These are phyloP conservation scores for Talaromyces atroroseus DNA, from an alignment of 2,329 filamentous ascomycete species.

Conservation along the genomic window DNA sequence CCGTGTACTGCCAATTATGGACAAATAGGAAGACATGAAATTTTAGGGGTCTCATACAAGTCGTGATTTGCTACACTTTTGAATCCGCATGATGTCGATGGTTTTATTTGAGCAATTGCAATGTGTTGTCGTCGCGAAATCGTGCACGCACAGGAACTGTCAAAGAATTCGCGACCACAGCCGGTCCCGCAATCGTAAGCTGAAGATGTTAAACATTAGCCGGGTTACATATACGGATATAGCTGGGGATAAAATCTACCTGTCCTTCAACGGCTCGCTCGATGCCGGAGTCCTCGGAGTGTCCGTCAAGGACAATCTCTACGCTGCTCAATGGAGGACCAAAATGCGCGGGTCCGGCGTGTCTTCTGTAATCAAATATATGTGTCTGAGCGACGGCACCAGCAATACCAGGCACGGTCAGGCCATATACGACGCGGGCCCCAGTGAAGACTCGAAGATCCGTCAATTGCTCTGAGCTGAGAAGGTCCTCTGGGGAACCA, in stretches of 20 bases:
- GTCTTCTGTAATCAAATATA: slow-evolving; percentile 73
- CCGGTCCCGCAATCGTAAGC: slow-evolving; percentile 67
- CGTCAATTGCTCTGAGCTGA: slow-evolving; percentile 66
- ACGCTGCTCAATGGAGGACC: slow-evolving; percentile 74
- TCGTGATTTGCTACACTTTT: background rate
- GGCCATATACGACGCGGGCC: slow-evolving; percentile 75
- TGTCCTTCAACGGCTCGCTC: slow-evolving; percentile 52
- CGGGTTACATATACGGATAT: background rate
- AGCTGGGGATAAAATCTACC: slow-evolving; percentile 41
- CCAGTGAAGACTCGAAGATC: slow-evolving; percentile 77
- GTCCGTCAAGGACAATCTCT: slow-evolving; percentile 62
- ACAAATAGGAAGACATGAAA: background rate
- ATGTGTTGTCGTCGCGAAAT: slow-evolving; percentile 67
- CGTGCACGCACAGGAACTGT: slow-evolving; percentile 59
- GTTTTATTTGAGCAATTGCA: slow-evolving; percentile 46
- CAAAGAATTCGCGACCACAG: slow-evolving; percentile 63
- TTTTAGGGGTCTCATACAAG: background rate
- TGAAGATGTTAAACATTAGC: slow-evolving; percentile 30
- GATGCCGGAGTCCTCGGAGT: slow-evolving; percentile 27
- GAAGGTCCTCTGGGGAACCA: slow-evolving; percentile 52
- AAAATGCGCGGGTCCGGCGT: slow-evolving; percentile 59
- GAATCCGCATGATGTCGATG: background rate
- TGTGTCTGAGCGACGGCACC: slow-evolving; percentile 84
- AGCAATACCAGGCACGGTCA: slow-evolving; percentile 76
- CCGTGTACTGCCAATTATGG: background rate